Evolutionary conservation across 768 basidiomycete genomes (phyloP).

Genomic region (Tulasnella sp.): DNA sequence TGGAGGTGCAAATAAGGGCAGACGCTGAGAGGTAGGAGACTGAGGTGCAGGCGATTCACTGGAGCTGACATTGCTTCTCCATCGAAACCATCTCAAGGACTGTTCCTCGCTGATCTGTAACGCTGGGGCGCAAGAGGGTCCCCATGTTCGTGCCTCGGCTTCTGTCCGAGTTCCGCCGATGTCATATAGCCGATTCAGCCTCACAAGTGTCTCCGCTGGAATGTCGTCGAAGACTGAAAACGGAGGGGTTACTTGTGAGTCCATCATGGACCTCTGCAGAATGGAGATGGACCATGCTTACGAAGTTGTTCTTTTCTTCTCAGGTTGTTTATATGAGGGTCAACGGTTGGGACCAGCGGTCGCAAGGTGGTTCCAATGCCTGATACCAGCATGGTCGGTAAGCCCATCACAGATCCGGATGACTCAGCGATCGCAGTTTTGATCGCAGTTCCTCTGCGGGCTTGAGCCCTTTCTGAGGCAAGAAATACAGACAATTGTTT

Average conservation of each 20-base stretch:
- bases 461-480: too few relatives aligned
- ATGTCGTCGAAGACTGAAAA: neutral
- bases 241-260: neutral
- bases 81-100: neutral
- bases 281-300: neutral
- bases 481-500: too few relatives aligned
- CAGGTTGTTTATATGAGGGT: neutral
- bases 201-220: neutral
- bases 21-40: neutral
- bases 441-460: too few relatives aligned
- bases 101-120: neutral
- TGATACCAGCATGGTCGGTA: neutral
- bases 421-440: too few relatives aligned
- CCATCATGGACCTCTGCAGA: neutral
- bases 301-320: neutral
- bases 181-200: neutral
- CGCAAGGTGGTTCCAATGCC: neutral
- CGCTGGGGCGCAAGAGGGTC: neutral
- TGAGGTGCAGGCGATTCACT: neutral
- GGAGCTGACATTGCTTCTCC: neutral
- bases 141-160: neutral
- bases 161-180: neutral
- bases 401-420: neutral
- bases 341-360: neutral
- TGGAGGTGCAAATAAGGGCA: neutral